These are phyloP conservation scores for Suillus lakei DNA, from an alignment of 768 basidiomycete genomes.

Conservation along the genomic window DNA sequence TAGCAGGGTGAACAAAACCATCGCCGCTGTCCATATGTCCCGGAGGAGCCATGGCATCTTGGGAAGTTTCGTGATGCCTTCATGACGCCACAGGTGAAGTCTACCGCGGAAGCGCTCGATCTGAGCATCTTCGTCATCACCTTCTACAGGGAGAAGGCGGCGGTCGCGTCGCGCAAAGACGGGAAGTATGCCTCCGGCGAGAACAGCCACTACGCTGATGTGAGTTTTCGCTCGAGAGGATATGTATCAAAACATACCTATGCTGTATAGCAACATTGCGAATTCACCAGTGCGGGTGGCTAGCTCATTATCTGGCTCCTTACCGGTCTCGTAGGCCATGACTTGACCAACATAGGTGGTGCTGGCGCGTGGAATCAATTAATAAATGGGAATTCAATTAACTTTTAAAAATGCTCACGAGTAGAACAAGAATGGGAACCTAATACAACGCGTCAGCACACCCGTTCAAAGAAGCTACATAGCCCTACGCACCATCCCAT, in stretches of 20 bases:
- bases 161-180: conserved; percentile 82
- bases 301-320: conserved; percentile 80
- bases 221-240: conserved; percentile 6
- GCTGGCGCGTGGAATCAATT: conserved; percentile 39
- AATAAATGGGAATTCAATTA: neutral
- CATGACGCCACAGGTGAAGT: conserved; percentile 83
- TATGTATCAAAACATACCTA: conserved; percentile 53
- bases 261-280: conserved; percentile 89
- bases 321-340: conserved; percentile 79
- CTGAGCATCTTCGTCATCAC: conserved; percentile 75
- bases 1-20: conserved; percentile 78
- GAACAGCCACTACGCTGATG: conserved; percentile 70
- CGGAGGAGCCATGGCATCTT: conserved; percentile 89
- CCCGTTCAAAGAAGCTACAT: conserved; percentile 1
- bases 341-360: conserved; percentile 95
- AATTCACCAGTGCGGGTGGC: conserved; percentile 87
- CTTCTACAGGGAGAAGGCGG: conserved; percentile 72
- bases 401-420: conserved; percentile 52
- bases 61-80: conserved; percentile 80
- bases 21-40: conserved; percentile 91
- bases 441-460: conserved; percentile 29
- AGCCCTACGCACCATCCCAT: conserved; percentile 81
- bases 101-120: conserved; percentile 67
- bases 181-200: conserved; percentile 82
- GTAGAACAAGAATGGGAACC: conserved; percentile 97